Evolutionary conservation across 176 grass and related monocot genomes (phyloP).

Genomic region (Pontederia paniculata): DNA sequence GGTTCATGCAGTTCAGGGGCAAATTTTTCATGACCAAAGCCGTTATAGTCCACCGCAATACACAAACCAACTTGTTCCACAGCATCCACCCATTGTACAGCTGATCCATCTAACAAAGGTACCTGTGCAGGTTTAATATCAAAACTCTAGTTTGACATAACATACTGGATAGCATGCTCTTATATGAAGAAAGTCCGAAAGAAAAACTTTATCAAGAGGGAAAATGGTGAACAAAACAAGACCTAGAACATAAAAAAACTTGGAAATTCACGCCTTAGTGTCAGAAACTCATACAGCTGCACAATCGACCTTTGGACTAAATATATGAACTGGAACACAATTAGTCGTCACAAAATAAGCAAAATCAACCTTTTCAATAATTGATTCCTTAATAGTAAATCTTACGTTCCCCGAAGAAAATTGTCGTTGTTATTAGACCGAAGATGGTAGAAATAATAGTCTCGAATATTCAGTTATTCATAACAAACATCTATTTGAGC

Average conservation of each 20-base stretch:
- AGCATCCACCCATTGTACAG: constrained; percentile 61
- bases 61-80: constrained; percentile 40
- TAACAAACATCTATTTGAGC: no score
- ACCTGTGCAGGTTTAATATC: constrained; percentile 26
- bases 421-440: not conserved
- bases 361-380: no score
- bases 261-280: no score
- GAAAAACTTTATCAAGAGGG: no score
- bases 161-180: not conserved
- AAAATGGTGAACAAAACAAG: no score
- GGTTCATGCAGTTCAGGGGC: constrained; percentile 45
- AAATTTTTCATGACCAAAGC: constrained; percentile 46
- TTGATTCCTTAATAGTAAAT: no score
- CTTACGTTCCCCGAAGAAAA: no score
- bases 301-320: no score
- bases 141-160: not conserved
- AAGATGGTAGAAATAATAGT: not conserved
- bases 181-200: no score
- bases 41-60: constrained; percentile 35
- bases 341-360: not conserved
- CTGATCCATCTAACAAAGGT: constrained; percentile 96
- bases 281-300: no score
- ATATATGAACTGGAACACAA: no score
- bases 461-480: not conserved
- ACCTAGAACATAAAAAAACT: no score